Conservation (phyloP, 2,329 filamentous ascomycete species). For the Aspergillus sp. region DNA sequence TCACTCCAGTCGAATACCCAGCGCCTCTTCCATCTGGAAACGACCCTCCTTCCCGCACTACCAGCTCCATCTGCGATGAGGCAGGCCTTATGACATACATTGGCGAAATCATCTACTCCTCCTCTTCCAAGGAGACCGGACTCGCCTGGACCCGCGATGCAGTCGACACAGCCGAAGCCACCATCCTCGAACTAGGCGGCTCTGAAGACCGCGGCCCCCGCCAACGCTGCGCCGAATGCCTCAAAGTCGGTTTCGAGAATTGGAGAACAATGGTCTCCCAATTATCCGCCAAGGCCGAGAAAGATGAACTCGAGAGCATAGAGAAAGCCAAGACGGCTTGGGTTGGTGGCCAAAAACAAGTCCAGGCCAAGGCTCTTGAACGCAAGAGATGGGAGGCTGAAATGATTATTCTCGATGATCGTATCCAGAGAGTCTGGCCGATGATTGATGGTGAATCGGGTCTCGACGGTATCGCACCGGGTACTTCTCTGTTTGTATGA, state of each 20-base stretch:
- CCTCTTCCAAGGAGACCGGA: slow-evolving; percentile 62
- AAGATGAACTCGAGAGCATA: slow-evolving; percentile 30
- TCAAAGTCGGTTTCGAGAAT: slow-evolving; percentile 70
- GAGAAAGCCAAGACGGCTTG: slow-evolving; percentile 28
- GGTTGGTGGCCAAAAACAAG: slow-evolving; percentile 26
- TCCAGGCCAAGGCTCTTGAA: slow-evolving; percentile 22
- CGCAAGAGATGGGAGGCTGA: slow-evolving; percentile 38
- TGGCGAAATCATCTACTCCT: slow-evolving; percentile 83
- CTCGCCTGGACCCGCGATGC: slow-evolving; percentile 87
- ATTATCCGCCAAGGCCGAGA: slow-evolving; percentile 46
- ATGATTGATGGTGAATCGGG: slow-evolving; percentile 26
- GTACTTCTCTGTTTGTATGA: slow-evolving; percentile 23
- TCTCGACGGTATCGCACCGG: slow-evolving; percentile 22
- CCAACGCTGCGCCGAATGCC: slow-evolving; percentile 69
- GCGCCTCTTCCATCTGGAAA: slow-evolving; percentile 66
- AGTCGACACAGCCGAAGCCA: slow-evolving; percentile 72
- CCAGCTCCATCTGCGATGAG: slow-evolving; percentile 72
- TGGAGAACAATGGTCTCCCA: slow-evolving; percentile 76
- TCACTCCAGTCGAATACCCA: slow-evolving; percentile 62
- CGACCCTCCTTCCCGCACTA: slow-evolving; percentile 58
- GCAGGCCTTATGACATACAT: slow-evolving; percentile 84
- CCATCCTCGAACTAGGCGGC: slow-evolving; percentile 36
- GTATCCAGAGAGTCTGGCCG: slow-evolving; percentile 24
- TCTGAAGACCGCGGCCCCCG: slow-evolving; percentile 35
- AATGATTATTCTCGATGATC: slow-evolving; percentile 31